phyloP scores from a whole-genome alignment of 2,329 filamentous ascomycete species.

The Colletotrichum eleusines region DNA sequence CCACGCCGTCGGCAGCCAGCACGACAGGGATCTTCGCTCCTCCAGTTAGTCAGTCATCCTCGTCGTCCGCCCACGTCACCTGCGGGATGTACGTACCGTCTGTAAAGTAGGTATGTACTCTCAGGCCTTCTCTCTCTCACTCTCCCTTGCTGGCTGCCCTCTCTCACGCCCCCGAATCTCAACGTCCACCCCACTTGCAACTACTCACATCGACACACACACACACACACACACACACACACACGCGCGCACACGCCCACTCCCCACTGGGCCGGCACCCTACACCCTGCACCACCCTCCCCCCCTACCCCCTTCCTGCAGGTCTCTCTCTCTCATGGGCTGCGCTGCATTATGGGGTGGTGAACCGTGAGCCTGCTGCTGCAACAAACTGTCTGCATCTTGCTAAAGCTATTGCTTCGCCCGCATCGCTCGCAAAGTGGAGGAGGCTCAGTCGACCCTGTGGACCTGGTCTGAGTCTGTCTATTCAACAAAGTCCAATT shows the following conservation, averaged over 20 bases:
- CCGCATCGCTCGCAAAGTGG: constrained; percentile 31
- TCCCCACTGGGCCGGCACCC: constrained; percentile 23
- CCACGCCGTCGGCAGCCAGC: constrained; percentile 22
- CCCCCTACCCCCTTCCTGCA: neutral
- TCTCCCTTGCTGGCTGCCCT: constrained; percentile 24
- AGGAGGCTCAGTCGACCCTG: constrained; percentile 39
- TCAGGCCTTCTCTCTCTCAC: constrained; percentile 18
- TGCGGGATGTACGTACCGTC: constrained; percentile 6
- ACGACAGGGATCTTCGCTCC: constrained; percentile 27
- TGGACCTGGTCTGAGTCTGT: constrained; percentile 38
- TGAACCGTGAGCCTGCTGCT: constrained; percentile 37
- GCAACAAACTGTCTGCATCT: constrained; percentile 22
- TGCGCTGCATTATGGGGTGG: constrained; percentile 28
- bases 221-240: too few species aligned
- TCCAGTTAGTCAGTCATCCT: constrained; percentile 27
- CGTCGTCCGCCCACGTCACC: constrained; percentile 39
- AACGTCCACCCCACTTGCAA: constrained; percentile 5
- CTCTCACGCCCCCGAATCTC: constrained; percentile 10
- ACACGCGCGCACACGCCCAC: too few species aligned
- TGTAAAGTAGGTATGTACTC: neutral
- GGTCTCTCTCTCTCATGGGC: constrained; percentile 23
- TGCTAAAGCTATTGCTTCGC: constrained; percentile 15
- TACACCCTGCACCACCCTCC: neutral
- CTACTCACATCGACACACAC: too few species aligned
- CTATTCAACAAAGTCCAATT: constrained; percentile 41